These are phyloP conservation scores for Kondoa malvinella DNA, from an alignment of 768 basidiomycete genomes.

Conservation along the genomic window DNA sequence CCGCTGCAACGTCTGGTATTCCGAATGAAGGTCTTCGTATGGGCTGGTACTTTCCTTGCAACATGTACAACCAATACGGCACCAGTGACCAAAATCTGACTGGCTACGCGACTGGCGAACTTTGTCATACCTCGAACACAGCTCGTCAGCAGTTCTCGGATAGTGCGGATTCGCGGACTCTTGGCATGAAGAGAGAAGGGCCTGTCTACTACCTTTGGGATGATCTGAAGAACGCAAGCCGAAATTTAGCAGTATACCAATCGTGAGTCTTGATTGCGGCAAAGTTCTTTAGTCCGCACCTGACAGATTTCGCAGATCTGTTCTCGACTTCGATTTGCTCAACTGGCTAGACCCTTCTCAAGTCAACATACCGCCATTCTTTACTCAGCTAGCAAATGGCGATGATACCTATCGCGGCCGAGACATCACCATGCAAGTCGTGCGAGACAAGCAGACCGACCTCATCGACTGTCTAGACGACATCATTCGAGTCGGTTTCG, in stretches of 20 bases:
- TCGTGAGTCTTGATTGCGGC: conserved; percentile 43
- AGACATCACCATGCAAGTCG: conserved; percentile 73
- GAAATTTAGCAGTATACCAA: conserved; percentile 87
- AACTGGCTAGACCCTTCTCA: conserved; percentile 65
- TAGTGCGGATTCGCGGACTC: neutral
- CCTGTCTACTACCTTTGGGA: conserved; percentile 92
- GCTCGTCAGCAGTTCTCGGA: conserved; percentile 43
- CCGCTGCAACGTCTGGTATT: conserved; percentile 54
- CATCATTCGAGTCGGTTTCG: conserved; percentile 70
- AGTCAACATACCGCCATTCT: conserved; percentile 65
- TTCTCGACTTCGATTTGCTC: conserved; percentile 75
- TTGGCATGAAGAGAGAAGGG: conserved; percentile 39
- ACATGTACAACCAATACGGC: conserved; percentile 60
- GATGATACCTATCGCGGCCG: conserved; percentile 60
- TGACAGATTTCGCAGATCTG: conserved; percentile 39
- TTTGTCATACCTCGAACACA: conserved; percentile 51
- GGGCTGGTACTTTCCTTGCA: conserved; percentile 98
- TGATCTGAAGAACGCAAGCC: conserved; percentile 47
- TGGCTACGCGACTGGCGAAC: conserved; percentile 45
- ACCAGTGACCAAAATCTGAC: conserved; percentile 48
- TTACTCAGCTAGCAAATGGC: conserved; percentile 53
- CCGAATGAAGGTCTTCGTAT: conserved; percentile 42
- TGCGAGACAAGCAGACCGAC: conserved; percentile 50
- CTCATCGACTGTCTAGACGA: conserved; percentile 73
- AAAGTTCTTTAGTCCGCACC: conserved; percentile 10